Evolutionary conservation across 2,329 filamentous ascomycete genomes (phyloP), one percentile per base, ranked within the genome.

Genomic region (Talaromyces amestolkiae): DNA sequence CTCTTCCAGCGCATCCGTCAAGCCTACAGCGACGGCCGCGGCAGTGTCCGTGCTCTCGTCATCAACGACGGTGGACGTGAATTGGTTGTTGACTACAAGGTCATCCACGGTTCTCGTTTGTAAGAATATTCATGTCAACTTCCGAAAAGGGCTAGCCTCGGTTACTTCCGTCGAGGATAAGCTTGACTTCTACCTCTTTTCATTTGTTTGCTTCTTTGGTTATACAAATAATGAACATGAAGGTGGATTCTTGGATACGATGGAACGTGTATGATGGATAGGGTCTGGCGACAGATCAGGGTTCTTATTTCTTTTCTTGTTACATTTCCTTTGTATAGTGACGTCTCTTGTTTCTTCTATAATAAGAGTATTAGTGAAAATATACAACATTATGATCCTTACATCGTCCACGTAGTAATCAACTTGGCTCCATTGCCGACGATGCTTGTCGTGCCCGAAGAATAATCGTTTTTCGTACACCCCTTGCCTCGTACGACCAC

Each of bases 61-160:
- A 93, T 99, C 83, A 92, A 89, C 81, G 95, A 99, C 81, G 86
- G 90, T 75, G 93, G 93, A 74, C 89, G 90, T 75, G 95, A 99
- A 88, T 89, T 99, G 77, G 93, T 91, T 74, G 95, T 99, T 73
- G 95, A 99, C 87, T 95, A 96, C 89, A 98, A 97, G 91, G 91
- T 96, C 78, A 91, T 98, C 78, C 95, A 99, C 84, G 87, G 86
- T 49, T 66, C 64, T 31, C 56, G 65, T 49, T 27, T 66, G 56
- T 66, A 64, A 61, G 59, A 47, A 39, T 35, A 31, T 33, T 31
- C 45, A 47, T 56, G 39, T 51, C 47, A 59, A 66, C 17, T 41
- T 45, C 60, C 53, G 15, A 58, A 58, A 62, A 63, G 37, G 64
- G 64, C 63, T 66, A 63, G 64, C 51, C 41, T 61, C 64, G 53